These are phyloP conservation scores for Talaromyces sp. DNA, from an alignment of 2,329 filamentous ascomycete genomes.

Conservation along the genomic window DNA sequence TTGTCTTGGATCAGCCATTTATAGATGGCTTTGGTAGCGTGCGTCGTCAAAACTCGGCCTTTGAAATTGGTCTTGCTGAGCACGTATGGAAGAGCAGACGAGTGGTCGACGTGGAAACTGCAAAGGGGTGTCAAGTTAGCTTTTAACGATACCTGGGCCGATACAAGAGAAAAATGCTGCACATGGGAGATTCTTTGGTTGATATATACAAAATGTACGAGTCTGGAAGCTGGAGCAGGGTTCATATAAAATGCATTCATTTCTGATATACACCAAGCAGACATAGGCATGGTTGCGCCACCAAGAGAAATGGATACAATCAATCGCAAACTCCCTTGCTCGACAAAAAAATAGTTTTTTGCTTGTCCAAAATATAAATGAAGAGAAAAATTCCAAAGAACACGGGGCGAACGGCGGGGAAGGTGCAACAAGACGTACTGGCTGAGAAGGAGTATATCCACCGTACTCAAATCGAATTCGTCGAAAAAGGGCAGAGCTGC, in stretches of 20 bases:
- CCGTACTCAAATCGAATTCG: conserved; percentile 94
- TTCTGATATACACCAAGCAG: conserved; percentile 30
- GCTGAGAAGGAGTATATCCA: conserved; percentile 95
- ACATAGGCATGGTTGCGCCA: conserved; percentile 5
- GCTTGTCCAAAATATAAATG: neutral
- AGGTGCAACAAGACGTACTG: conserved; percentile 66
- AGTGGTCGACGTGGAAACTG: conserved; percentile 98
- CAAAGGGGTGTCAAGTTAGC: conserved; percentile 21
- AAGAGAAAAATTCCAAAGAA: neutral
- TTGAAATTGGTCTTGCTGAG: conserved; percentile 97
- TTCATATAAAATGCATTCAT: conserved; percentile 24
- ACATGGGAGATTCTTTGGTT: neutral
- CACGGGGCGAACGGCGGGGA: neutral
- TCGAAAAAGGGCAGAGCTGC: conserved; percentile 95
- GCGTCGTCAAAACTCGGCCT: conserved; percentile 96
- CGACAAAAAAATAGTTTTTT: conserved; percentile 13
- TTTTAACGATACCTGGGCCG: neutral
- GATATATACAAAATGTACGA: conserved; percentile 11
- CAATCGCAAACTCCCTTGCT: conserved; percentile 3
- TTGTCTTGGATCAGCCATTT: conserved; percentile 99
- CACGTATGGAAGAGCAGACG: conserved; percentile 96
- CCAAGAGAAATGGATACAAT: neutral
- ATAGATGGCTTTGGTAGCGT: conserved; percentile 98
- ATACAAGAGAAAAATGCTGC: neutral
- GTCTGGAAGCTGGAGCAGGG: conserved; percentile 11